Evolutionary conservation across 495 filamentous ascomycete genomes (phyloP), one percentile per base, ranked within the genome.

Genomic region (Penicillium taxi): DNA sequence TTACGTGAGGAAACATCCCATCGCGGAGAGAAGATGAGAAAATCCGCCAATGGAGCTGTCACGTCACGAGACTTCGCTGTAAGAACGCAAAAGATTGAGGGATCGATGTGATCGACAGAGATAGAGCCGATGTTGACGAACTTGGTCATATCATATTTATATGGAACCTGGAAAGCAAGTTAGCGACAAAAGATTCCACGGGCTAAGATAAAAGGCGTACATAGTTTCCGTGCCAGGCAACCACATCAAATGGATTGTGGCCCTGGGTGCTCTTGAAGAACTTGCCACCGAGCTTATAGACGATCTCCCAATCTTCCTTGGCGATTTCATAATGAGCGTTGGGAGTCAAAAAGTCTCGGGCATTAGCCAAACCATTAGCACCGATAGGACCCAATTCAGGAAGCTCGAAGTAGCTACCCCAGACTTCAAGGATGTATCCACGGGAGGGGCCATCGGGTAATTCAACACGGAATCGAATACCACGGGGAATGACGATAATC

Each of bases 211-310:
- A 22, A 13, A 21, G 15, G 47, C 55, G 9, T 45, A 70, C 66
- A 32, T 71, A 69, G 48, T 68, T 72, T 18, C 69, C 69, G 35
- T 74, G 67, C 67, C 69, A 72, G 6, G 70, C 70, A 4, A 72
- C 66, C 4, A 72, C 70, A 38, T 74, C 70, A 30, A 72, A 74
- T 0, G 67, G 69, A 12, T 52, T 65, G 43, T 74, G 70, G 26
- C 66, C 55, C 45, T 74, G 70, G 8, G 50, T 67, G 35, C 58
- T 64, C 33, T 53, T 57, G 46, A 70, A 74, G 44, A 70, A 63
- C 41, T 64, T 67, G 12, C 66, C 67, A n/a, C 61, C 66, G 27
- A 73, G 61, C 48, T 72, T 72, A 37, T 70, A 71, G 9, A 69
- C 43, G 29, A 70, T 61, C 36, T 67, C 62, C 68, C 68, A 73